Percentiles rank a stretch among this genome's conserved stretches.
Evolutionary conservation across 1,284 basidiomycete genomes (phyloP).

Genomic region (Stygiomarasmius scandens): DNA sequence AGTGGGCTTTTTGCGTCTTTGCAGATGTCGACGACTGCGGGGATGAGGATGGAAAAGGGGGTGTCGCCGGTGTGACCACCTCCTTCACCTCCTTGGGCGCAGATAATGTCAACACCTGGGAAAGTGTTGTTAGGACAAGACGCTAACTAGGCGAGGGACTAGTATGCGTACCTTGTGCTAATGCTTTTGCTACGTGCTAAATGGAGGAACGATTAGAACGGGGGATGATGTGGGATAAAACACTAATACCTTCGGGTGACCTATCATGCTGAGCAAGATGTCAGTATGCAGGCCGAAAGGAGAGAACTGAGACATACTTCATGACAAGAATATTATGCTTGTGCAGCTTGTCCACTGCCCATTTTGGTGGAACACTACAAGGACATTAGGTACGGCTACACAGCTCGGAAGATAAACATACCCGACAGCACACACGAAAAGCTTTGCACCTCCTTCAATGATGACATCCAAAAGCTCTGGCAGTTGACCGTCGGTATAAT

Average conservation of each 20-base stretch:
- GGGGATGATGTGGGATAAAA: background rate
- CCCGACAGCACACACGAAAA: conserved; percentile 83
- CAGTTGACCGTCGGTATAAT: conserved; percentile 79
- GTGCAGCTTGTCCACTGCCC: conserved; percentile 81
- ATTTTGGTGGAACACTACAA: conserved; percentile 78
- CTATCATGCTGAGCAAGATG: conserved; percentile 71
- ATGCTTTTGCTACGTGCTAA: conserved; percentile 78
- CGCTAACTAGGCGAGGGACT: background rate
- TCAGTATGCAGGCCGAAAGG: conserved; percentile 1
- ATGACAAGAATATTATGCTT: conserved; percentile 79
- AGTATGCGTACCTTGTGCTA: conserved; percentile 69
- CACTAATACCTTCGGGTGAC: conserved; percentile 71
- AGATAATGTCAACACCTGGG: conserved; percentile 83
- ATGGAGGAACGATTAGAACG: background rate
- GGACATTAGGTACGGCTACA: background rate
- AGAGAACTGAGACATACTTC: conserved; percentile 60
- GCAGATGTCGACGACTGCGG: conserved; percentile 79
- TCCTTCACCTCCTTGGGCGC: conserved; percentile 79
- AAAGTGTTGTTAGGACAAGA: conserved; percentile 4
- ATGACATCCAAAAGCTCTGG: conserved; percentile 79
- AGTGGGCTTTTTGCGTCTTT: conserved; percentile 65
- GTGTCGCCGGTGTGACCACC: conserved; percentile 46
- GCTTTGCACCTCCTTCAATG: conserved; percentile 70
- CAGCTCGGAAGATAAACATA: conserved; percentile 7
- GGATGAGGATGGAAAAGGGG: conserved; percentile 78